Evolutionary conservation across 352 stramenopile species (phyloP), one percentile per base, ranked within the genome.

Genomic region (Phytophthora syringae): DNA sequence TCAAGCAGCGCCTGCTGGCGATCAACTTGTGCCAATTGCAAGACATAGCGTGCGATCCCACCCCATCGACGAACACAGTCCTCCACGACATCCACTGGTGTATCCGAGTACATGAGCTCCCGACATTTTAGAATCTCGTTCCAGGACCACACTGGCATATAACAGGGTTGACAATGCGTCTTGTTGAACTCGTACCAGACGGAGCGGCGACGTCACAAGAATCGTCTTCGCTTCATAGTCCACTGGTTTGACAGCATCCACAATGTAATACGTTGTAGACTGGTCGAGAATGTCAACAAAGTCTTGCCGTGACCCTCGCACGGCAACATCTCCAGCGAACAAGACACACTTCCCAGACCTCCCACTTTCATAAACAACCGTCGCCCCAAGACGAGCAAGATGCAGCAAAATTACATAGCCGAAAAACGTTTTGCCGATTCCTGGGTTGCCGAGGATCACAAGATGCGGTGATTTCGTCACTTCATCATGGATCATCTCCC

Each of bases 401-500:
- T 45, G 57, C 49, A 64, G 64, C 69, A 74, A 67, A 32, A 74
- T 47, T 15, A 71, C 25, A 56, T 42, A 74, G 40, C 64, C 69
- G 40, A 74, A 70, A 54, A 67, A 74, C 25, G 58, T 53, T 63
- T 71, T 77, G 39, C 64, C 64, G 22, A 74, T 74, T 22, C 57
- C 69, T 56, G 64, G 64, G 25, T 70, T 70, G 36, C 68, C 68
- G 34, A 77, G 52, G 18, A 77, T 74, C 47, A 77, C 69, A 16
- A 74, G 64, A 67, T 77, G 67, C 43, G 61, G 64, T 37, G 56
- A 63, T 7, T 73, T 76, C 5, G 21, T 37, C 60, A 21, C 36
- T 59, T 59, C 15, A 49, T 59, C 37, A 12, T 59, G 57, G 22
- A 77, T 61, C 43, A 44, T 50, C 11, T 55, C 10, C 45, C 7